phyloP scores from a whole-genome alignment of 371 early-diverging fungal species.

The Ordospora colligata region DNA sequence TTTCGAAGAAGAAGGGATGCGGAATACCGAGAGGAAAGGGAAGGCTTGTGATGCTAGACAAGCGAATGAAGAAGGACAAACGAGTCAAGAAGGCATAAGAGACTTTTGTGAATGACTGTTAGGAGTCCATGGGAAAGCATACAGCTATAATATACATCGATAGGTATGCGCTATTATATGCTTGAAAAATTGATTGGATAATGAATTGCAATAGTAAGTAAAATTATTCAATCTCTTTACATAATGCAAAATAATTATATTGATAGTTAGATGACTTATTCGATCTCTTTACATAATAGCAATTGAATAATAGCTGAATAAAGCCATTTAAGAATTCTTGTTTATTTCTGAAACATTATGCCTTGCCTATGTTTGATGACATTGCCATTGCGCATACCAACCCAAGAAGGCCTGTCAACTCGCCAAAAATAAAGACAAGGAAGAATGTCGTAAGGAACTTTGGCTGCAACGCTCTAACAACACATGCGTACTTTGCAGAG shows the following conservation, averaged over 20 bases:
- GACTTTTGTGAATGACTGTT: too few relatives aligned
- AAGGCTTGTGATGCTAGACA: conserved; percentile 54
- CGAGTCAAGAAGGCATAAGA: conserved; percentile 2
- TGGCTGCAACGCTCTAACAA: conserved; percentile 59
- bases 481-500: conserved; percentile 52
- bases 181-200: too few relatives aligned
- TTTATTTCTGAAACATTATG: neutral
- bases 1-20: conserved; percentile 41
- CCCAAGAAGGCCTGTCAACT: conserved; percentile 57
- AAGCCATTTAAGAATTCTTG: neutral
- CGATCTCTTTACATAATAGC: too few relatives aligned
- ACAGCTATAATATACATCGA: too few relatives aligned
- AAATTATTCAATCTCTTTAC: too few relatives aligned
- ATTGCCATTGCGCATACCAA: conserved; percentile 56
- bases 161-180: too few relatives aligned
- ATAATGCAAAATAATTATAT: too few relatives aligned
- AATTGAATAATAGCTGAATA: neutral
- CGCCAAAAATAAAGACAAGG: conserved; percentile 60
- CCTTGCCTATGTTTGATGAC: conserved; percentile 6
- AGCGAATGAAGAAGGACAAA: conserved; percentile 61
- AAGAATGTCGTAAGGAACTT: conserved; percentile 57
- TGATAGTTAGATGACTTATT: too few relatives aligned
- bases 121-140: too few relatives aligned
- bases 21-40: conserved; percentile 54
- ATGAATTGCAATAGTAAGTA: too few relatives aligned